A percentile compares a stretch with the other conserved stretches of the same genome.
These are phyloP conservation scores for Cladosporium sp. DNA, from an alignment of 2,329 filamentous ascomycete genomes.

Conservation along the genomic window DNA sequence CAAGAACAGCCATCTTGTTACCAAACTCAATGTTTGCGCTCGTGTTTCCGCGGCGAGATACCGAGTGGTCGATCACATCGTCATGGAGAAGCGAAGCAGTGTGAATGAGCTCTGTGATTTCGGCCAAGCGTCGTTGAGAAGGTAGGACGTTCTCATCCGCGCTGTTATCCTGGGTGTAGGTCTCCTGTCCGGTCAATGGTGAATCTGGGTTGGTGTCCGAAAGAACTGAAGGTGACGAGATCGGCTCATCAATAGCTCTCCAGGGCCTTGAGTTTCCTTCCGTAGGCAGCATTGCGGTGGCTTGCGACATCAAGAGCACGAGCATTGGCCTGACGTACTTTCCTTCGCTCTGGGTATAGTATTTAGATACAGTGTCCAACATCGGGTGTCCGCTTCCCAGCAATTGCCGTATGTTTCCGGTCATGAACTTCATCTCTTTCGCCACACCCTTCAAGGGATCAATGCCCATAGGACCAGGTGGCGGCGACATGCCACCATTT, in stretches of 20 bases:
- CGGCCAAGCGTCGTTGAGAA: constrained; percentile 85
- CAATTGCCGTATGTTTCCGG: constrained; percentile 88
- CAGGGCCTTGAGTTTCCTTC: constrained; percentile 25
- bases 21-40: constrained; percentile 94
- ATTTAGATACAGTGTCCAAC: constrained; percentile 91
- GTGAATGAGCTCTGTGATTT: constrained; percentile 97
- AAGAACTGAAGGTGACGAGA: constrained; percentile 61
- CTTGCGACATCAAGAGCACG: constrained; percentile 92
- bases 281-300: constrained; percentile 76
- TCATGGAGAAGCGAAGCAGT: constrained; percentile 95
- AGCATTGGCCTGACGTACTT: constrained; percentile 95
- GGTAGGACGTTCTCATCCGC: constrained; percentile 64
- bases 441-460: constrained; percentile 87
- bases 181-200: constrained; percentile 42
- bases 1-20: constrained; percentile 98
- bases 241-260: constrained; percentile 52
- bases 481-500: constrained; percentile 56
- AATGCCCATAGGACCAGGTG: constrained; percentile 65
- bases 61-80: constrained; percentile 93
- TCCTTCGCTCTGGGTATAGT: constrained; percentile 94
- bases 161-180: constrained; percentile 39
- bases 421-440: constrained; percentile 95
- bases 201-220: constrained; percentile 75
- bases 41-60: constrained; percentile 74
- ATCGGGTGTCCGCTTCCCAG: constrained; percentile 91